A percentile compares a stretch with the other conserved stretches of the same genome.
Conservation (phyloP, 2,329 filamentous ascomycete species). For the Fusarium domesticum region DNA sequence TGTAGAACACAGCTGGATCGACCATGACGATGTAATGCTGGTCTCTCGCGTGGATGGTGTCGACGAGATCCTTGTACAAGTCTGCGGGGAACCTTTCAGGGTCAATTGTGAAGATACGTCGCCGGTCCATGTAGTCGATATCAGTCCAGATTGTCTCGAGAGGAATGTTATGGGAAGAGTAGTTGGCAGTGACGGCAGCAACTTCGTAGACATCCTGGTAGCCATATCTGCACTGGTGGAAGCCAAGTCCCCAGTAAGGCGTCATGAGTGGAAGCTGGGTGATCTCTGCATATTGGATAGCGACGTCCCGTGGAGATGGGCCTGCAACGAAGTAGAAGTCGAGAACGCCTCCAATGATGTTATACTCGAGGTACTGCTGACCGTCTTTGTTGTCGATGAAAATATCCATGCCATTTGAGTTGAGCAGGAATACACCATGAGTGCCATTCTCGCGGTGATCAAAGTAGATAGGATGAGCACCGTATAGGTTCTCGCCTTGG, state of each 20-base stretch:
- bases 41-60: constrained; percentile 62
- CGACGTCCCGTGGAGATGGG: constrained; percentile 55
- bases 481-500: constrained; percentile 64
- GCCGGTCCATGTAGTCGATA: constrained; percentile 39
- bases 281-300: constrained; percentile 57
- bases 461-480: constrained; percentile 71
- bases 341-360: constrained; percentile 71
- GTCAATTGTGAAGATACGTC: constrained; percentile 57
- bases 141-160: constrained; percentile 54
- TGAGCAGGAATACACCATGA: constrained; percentile 67
- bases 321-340: constrained; percentile 68
- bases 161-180: constrained; percentile 61
- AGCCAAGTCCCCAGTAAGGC: constrained; percentile 62
- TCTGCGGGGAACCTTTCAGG: constrained; percentile 59
- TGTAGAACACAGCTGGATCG: constrained; percentile 63
- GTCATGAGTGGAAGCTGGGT: constrained; percentile 58
- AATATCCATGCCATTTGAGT: constrained; percentile 75
- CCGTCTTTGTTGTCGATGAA: constrained; percentile 61
- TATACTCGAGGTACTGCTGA: constrained; percentile 74
- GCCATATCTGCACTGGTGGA: constrained; percentile 62
- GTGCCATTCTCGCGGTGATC: constrained; percentile 61
- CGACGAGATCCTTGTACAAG: constrained; percentile 62
- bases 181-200: constrained; percentile 66
- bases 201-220: constrained; percentile 63
- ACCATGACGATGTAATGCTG: constrained; percentile 78